Conservation (phyloP, 768 basidiomycete genomes). For the Artomyces pyxidatus region DNA sequence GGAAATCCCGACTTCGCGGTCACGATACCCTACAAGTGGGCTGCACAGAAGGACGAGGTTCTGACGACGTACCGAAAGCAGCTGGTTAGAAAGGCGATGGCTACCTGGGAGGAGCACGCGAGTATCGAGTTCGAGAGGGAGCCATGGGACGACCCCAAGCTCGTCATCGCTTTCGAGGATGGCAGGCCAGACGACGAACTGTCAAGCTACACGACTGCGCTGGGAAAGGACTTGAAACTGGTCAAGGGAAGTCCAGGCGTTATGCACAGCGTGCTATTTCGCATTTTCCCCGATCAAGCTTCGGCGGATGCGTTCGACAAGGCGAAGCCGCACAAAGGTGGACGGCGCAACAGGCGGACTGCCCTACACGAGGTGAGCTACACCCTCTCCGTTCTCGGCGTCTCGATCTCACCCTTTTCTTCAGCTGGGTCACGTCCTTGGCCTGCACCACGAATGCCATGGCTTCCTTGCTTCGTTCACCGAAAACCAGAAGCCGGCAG, state of each 20-base stretch:
- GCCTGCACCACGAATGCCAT: background rate
- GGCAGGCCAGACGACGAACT: background rate
- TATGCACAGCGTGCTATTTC: background rate
- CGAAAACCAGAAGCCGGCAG: too few relatives aligned
- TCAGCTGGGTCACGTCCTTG: background rate
- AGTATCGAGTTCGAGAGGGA: background rate
- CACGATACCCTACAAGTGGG: background rate
- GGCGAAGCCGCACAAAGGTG: background rate
- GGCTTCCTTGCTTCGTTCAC: background rate
- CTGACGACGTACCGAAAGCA: background rate
- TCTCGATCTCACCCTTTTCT: too few relatives aligned
- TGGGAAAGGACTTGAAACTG: background rate
- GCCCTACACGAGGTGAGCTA: background rate
- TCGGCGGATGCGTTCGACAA: background rate
- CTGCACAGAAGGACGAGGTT: background rate
- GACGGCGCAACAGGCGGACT: background rate
- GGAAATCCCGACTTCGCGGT: background rate
- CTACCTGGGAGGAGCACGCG: background rate
- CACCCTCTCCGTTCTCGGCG: too few relatives aligned
- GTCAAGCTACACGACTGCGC: background rate
- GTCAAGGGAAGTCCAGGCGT: background rate
- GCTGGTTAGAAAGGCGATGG: background rate
- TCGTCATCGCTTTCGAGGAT: background rate
- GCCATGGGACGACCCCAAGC: background rate
- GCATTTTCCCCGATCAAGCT: background rate